A percentile compares a stretch with the other conserved stretches of the same genome.
Evolutionary conservation across 75 land plant genomes (phyloP).

Genomic region (Larix kaempferi): DNA sequence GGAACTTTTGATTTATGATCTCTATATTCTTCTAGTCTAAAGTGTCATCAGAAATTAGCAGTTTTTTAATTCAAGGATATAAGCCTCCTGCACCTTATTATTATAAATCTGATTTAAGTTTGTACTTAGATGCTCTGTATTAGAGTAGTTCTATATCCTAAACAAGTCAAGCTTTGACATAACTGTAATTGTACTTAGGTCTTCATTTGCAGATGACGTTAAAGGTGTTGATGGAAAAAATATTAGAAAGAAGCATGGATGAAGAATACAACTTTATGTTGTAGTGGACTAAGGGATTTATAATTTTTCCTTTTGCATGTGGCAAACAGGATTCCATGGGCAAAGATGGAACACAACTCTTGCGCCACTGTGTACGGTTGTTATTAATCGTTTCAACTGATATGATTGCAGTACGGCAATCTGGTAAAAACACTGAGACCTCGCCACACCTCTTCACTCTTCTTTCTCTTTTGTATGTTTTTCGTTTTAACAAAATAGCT

Average conservation of each 20-base stretch:
- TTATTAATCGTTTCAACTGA: slow-evolving; percentile 89
- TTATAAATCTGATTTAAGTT: no score
- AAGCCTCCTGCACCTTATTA: no score
- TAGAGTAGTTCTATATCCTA: no score
- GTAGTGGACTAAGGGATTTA: not conserved
- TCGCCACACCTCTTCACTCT: not conserved
- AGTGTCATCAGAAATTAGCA: no score
- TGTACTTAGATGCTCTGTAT: no score
- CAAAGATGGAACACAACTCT: slow-evolving; percentile 95
- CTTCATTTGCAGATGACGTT: no score
- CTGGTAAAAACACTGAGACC: slow-evolving; percentile 52
- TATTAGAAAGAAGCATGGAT: not conserved
- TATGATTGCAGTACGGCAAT: slow-evolving; percentile 79
- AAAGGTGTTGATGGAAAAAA: no score
- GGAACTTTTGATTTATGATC: no score
- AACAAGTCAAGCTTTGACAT: no score
- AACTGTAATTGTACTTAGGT: no score
- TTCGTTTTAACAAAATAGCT: not conserved
- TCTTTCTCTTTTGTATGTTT: slow-evolving; percentile 5
- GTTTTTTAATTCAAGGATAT: no score
- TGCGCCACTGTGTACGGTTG: slow-evolving; percentile 96
- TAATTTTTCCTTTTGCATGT: not conserved
- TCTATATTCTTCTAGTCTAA: no score
- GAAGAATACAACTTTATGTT: not conserved
- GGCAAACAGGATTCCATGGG: slow-evolving; percentile 92